phyloP scores from a whole-genome alignment of 2,329 filamentous ascomycete species.

The Apiospora arundinis region DNA sequence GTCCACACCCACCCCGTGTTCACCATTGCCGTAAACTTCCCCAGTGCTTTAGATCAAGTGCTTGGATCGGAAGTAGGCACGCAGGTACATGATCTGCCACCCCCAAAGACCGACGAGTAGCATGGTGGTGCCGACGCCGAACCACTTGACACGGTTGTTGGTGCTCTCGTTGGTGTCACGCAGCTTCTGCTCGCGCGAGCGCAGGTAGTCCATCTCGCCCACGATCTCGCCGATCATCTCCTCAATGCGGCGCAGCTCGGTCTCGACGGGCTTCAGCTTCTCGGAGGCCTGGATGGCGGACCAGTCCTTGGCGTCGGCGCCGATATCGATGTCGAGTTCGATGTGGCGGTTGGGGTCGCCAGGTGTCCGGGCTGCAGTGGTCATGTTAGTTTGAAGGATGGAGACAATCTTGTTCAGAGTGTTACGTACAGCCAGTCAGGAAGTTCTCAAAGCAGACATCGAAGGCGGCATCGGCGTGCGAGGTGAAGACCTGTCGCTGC shows the following conservation, averaged over 20 bases:
- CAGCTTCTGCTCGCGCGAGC: constrained; percentile 88
- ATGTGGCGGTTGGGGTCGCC: constrained; percentile 70
- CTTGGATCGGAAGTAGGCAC: constrained; percentile 88
- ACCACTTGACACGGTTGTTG: constrained; percentile 98
- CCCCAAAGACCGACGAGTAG: constrained; percentile 87
- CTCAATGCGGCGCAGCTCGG: constrained; percentile 89
- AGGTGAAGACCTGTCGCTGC: constrained; percentile 91
- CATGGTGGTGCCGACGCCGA: constrained; percentile 91
- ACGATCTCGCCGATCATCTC: constrained; percentile 91
- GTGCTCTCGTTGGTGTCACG: constrained; percentile 99
- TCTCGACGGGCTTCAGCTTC: constrained; percentile 97
- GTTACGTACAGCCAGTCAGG: constrained; percentile 69
- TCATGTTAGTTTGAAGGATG: neutral
- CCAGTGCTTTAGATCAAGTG: constrained; percentile 38
- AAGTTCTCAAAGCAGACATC: constrained; percentile 96
- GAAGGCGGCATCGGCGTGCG: constrained; percentile 88
- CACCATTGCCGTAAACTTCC: neutral
- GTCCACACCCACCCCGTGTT: too few relatives aligned
- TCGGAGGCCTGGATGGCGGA: constrained; percentile 93
- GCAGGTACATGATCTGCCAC: constrained; percentile 97
- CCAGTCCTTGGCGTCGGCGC: constrained; percentile 98
- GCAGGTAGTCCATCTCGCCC: constrained; percentile 94
- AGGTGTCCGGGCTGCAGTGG: constrained; percentile 1
- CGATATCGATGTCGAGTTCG: constrained; percentile 95
- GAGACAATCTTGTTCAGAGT: neutral